phyloP scores from a whole-genome alignment of 169 alveolate species.

The Pseudocohnilembus persalinus region DNA sequence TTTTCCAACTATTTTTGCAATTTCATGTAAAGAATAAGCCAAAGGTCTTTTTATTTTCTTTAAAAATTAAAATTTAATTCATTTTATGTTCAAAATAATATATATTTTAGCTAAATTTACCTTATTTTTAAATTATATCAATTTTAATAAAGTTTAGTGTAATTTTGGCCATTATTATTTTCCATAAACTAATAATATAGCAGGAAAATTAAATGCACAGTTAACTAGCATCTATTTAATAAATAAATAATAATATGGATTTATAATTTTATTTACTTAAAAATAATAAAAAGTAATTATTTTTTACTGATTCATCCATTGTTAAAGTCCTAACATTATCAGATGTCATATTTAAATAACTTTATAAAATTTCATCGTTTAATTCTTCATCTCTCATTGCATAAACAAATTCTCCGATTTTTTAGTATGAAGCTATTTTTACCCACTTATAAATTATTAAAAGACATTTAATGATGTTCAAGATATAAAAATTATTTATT shows the following conservation, averaged over 20 bases:
- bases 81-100: neutral
- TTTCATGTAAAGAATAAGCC: slow-evolving; percentile 29
- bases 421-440: slow-evolving; percentile 32
- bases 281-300: too few species aligned
- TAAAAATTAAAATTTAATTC: neutral
- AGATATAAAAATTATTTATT: too few species aligned
- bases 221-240: neutral
- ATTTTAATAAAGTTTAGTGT: too few species aligned
- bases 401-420: slow-evolving; percentile 28
- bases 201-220: neutral
- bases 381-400: slow-evolving; percentile 12
- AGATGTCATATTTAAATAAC: slow-evolving; percentile 18
- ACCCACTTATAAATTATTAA: slow-evolving; percentile 40
- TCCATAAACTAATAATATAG: neutral
- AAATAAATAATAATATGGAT: too few species aligned
- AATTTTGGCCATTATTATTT: neutral
- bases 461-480: neutral
- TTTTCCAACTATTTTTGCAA: slow-evolving; percentile 35
- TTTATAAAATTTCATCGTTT: slow-evolving; percentile 26
- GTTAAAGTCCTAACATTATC: slow-evolving; percentile 12
- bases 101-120: neutral
- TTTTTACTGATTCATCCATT: slow-evolving; percentile 20
- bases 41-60: slow-evolving; percentile 32
- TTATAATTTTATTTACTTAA: too few species aligned
- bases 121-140: neutral